A percentile compares a stretch with the other conserved stretches of the same genome.
These are phyloP conservation scores for Sophora flavescens DNA, from an alignment of 306 rosid genomes.

Conservation along the genomic window DNA sequence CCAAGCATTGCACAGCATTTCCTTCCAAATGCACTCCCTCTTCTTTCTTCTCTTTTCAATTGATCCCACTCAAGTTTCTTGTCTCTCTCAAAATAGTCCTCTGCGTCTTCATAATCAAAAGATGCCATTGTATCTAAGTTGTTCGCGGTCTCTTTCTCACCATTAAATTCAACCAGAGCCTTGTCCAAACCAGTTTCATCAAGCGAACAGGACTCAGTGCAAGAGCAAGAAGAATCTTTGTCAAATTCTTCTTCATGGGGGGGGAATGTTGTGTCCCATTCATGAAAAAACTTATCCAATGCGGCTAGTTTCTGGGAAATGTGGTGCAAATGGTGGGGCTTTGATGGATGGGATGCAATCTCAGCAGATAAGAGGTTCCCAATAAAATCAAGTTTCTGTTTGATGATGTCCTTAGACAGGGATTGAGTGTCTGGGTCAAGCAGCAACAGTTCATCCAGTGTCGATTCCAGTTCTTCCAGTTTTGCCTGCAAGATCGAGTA, in stretches of 20 bases:
- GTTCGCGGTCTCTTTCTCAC: background rate
- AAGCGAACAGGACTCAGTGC: conserved; percentile 47
- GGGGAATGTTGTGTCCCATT: conserved; percentile 30
- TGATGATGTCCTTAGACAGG: conserved; percentile 38
- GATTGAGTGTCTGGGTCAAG: conserved; percentile 20
- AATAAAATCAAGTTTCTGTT: conserved; percentile 49
- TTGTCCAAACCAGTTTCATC: conserved; percentile 28
- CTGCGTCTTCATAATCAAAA: conserved; percentile 39
- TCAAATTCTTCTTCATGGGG: conserved; percentile 26
- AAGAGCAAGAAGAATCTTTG: conserved; percentile 52
- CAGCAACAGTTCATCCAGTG: conserved; percentile 24
- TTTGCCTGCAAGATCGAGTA: conserved; percentile 45
- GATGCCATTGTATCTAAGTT: background rate
- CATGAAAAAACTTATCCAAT: conserved; percentile 39
- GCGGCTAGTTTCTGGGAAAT: conserved; percentile 22
- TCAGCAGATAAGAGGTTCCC: conserved; percentile 55
- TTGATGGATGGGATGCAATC: conserved; percentile 47
- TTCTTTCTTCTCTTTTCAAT: conserved; percentile 27
- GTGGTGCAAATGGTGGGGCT: conserved; percentile 45
- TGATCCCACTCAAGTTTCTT: conserved; percentile 4
- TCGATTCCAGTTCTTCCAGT: conserved; percentile 51
- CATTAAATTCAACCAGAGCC: conserved; percentile 41
- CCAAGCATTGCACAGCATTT: conserved; percentile 49
- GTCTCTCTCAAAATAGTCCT: conserved; percentile 28
- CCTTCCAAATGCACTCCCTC: conserved; percentile 23